A percentile compares a stretch with the other conserved stretches of the same genome.
phyloP scores from a whole-genome alignment of 371 early-diverging fungal species.

The Mortierella sp. region DNA sequence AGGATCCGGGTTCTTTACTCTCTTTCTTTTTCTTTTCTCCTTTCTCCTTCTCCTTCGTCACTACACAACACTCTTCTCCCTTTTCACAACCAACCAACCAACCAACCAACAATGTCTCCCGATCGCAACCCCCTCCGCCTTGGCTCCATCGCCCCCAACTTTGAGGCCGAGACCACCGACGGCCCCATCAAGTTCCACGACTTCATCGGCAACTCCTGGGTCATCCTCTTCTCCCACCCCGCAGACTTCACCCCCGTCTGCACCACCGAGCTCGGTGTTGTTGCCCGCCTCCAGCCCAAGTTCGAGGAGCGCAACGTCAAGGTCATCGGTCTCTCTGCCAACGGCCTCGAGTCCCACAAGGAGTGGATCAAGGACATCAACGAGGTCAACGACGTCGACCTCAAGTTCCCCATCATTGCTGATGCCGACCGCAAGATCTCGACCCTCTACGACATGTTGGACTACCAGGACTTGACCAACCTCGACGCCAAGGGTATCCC shows the following conservation, averaged over 20 bases:
- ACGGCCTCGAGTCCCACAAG: slow-evolving; percentile 84
- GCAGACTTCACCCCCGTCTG: slow-evolving; percentile 97
- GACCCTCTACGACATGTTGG: slow-evolving; percentile 95
- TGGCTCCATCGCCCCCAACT: slow-evolving; percentile 71
- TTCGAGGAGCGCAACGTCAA: slow-evolving; percentile 88
- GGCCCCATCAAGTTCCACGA: slow-evolving; percentile 93
- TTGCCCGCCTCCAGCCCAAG: slow-evolving; percentile 84
- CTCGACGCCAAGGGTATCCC: slow-evolving; percentile 91
- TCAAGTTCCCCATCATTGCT: slow-evolving; percentile 95
- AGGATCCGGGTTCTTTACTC: not conserved
- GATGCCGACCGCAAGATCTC: slow-evolving; percentile 89
- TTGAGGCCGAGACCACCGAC: slow-evolving; percentile 87
- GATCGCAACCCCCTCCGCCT: slow-evolving; percentile 57
- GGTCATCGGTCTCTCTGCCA: slow-evolving; percentile 94
- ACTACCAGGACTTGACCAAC: slow-evolving; percentile 92
- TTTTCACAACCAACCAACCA: not conserved
- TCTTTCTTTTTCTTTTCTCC: not conserved
- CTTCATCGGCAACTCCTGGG: slow-evolving; percentile 90
- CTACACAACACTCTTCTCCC: not conserved
- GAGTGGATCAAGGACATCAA: slow-evolving; percentile 95
- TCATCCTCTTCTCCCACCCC: slow-evolving; percentile 95
- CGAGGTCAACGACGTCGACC: slow-evolving; percentile 80
- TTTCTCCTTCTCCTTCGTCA: slow-evolving; percentile 7
- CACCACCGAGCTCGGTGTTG: slow-evolving; percentile 95
- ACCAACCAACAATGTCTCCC: slow-evolving; percentile 20